Conservation (phyloP, 208 protist species). For the Leishmania major region DNA sequence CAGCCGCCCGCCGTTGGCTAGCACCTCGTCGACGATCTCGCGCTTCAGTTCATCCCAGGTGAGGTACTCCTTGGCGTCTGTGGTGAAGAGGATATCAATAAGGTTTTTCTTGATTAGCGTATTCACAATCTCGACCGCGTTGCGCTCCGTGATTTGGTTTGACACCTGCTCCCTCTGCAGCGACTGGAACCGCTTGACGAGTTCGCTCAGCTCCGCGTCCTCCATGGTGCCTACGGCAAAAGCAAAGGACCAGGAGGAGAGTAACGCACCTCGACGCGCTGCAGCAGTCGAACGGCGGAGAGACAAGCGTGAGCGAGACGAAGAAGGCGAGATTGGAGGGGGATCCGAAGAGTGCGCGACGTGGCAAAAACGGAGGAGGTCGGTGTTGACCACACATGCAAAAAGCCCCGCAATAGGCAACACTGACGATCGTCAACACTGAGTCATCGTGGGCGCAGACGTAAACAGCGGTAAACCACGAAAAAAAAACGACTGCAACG, state of each 20-base stretch:
- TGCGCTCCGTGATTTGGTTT: constrained; percentile 78
- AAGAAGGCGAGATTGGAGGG: not conserved
- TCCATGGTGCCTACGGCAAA: constrained; percentile 17
- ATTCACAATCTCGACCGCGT: constrained; percentile 84
- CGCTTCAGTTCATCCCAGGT: constrained; percentile 81
- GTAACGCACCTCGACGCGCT: not conserved
- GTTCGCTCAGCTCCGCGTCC: constrained; percentile 59
- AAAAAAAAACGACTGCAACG: not conserved
- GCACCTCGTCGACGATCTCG: constrained; percentile 79
- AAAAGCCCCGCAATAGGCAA: not conserved
- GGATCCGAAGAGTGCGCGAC: not conserved
- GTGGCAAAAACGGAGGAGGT: not conserved
- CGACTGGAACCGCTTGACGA: constrained; percentile 71
- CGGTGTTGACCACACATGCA: not conserved
- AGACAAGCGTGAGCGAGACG: not conserved
- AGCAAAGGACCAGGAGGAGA: not conserved
- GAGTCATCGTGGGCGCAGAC: not conserved
- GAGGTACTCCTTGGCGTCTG: constrained; percentile 84
- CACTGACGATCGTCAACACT: not conserved
- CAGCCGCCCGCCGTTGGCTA: constrained; percentile 68
- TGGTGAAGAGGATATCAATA: constrained; percentile 77
- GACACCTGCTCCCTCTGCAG: constrained; percentile 67
- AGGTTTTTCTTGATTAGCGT: constrained; percentile 64
- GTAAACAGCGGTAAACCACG: not conserved
- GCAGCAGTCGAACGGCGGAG: not conserved